phyloP scores from a whole-genome alignment of 176 grass and related monocot genomes.

The Oryza officinalis region DNA sequence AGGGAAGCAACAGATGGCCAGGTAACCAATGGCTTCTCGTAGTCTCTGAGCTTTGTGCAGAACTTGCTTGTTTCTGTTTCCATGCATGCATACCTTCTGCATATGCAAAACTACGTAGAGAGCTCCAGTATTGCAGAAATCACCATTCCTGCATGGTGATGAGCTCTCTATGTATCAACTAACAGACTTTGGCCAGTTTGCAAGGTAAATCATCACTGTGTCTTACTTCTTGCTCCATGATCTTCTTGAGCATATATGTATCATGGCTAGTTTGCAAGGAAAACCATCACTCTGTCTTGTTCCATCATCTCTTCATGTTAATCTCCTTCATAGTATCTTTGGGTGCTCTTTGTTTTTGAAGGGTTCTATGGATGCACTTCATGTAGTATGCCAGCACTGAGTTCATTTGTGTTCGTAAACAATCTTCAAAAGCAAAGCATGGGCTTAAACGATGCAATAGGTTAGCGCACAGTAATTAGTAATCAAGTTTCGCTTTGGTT shows the following conservation, averaged over 20 bases:
- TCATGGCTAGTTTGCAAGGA: neutral
- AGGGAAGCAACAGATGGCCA: conserved; percentile 41
- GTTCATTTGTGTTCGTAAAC: conserved; percentile 6
- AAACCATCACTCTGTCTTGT: neutral
- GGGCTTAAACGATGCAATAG: neutral
- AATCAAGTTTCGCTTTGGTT: conserved; percentile 7
- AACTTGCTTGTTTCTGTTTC: conserved; percentile 37
- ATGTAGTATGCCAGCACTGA: conserved; percentile 21
- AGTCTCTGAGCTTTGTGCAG: conserved; percentile 3
- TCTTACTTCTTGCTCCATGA: neutral
- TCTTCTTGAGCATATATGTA: neutral
- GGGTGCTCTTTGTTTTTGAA: neutral
- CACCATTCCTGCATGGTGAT: conserved; percentile 14
- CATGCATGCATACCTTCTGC: conserved; percentile 34
- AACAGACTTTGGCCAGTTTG: neutral
- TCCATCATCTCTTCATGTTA: neutral
- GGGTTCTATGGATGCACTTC: neutral
- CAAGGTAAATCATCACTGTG: neutral
- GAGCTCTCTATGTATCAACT: neutral
- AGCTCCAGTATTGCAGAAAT: conserved; percentile 7
- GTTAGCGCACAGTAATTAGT: neutral
- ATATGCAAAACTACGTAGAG: neutral
- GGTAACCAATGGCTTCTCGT: conserved; percentile 39
- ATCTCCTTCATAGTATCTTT: neutral
- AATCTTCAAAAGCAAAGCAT: conserved; percentile 26